phyloP scores from a whole-genome alignment of 2,329 filamentous ascomycete genomes.

The Huntiella moniliformis region DNA sequence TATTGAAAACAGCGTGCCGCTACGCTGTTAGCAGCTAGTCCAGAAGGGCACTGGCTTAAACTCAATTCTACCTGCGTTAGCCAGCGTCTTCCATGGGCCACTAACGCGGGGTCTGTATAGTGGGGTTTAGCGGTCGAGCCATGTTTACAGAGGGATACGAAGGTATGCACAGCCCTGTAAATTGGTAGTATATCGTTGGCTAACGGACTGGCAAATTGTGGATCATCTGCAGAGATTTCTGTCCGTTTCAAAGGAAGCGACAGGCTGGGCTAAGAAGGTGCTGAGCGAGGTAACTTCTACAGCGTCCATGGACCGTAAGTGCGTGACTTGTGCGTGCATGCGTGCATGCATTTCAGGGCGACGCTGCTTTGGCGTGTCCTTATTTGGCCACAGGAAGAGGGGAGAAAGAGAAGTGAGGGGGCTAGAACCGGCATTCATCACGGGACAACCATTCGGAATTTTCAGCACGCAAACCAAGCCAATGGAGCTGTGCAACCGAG shows the following conservation, averaged over 20 bases:
- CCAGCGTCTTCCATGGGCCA: background rate
- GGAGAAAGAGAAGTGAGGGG: no score
- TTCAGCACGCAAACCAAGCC: no score
- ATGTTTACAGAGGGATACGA: background rate
- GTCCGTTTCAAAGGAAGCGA: background rate
- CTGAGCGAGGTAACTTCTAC: no score
- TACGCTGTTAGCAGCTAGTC: conserved; percentile 4
- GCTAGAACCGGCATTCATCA: no score
- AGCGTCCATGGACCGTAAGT: no score
- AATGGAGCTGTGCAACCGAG: no score
- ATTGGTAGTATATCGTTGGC: background rate
- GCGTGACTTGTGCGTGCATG: no score
- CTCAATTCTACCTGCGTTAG: background rate
- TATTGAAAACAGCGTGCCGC: conserved; percentile 8
- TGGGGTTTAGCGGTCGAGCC: background rate
- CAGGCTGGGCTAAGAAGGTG: no score
- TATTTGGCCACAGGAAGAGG: no score
- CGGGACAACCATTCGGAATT: no score
- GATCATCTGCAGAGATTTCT: conserved; percentile 11
- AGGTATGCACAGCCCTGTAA: background rate
- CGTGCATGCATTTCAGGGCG: no score
- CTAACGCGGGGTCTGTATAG: background rate
- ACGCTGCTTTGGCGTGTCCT: no score
- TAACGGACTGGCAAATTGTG: conserved; percentile 6
- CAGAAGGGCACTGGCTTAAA: conserved; percentile 1